Conservation (phyloP, 495 filamentous ascomycete species). For the Penicillium ochrochloron region DNA sequence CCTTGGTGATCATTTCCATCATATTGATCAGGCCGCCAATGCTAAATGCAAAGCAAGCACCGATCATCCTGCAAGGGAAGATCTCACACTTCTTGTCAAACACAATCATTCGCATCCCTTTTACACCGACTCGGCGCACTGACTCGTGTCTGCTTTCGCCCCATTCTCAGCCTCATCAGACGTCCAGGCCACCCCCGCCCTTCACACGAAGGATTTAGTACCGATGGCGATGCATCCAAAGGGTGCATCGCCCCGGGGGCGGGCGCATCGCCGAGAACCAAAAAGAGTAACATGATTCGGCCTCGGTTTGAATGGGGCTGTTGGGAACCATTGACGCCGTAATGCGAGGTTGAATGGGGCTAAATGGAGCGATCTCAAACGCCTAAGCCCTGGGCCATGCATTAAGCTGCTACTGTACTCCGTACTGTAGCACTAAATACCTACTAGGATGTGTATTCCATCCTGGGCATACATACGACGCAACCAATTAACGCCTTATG, state of each 20-base stretch:
- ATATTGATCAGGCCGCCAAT: neutral
- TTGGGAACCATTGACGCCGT: neutral
- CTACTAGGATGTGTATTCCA: neutral
- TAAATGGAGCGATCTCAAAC: slow-evolving; percentile 4
- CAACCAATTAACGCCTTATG: neutral
- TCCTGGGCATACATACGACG: neutral
- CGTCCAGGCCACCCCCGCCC: neutral
- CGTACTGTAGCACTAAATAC: too few relatives aligned
- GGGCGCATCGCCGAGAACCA: neutral
- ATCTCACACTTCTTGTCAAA: neutral
- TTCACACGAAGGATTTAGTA: neutral
- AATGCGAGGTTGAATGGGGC: slow-evolving; percentile 1
- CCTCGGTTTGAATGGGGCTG: neutral
- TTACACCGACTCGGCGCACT: neutral
- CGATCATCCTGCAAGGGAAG: neutral
- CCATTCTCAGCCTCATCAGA: slow-evolving; percentile 7
- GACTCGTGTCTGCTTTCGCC: neutral
- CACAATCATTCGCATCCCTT: neutral
- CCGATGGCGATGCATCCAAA: neutral
- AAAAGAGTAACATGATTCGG: slow-evolving; percentile 5
- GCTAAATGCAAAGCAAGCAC: neutral
- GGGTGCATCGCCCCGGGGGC: neutral
- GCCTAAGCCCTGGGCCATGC: slow-evolving; percentile 4
- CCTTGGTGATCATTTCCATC: neutral
- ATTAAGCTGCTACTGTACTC: neutral